Evolutionary conservation across 1,139 yeast species (phyloP).

Genomic region (Kazachstania sp.): DNA sequence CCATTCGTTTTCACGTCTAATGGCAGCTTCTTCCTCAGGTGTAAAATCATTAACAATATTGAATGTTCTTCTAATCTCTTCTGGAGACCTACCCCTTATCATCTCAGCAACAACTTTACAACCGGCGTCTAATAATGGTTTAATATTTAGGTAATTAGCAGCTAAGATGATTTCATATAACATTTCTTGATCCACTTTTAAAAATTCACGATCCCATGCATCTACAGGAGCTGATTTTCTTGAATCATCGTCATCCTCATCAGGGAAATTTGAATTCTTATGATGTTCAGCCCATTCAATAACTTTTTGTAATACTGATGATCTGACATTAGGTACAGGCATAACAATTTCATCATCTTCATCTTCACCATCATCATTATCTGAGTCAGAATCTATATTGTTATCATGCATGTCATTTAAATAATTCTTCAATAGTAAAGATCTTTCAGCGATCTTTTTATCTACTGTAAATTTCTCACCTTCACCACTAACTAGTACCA

Average conservation of each 20-base stretch:
- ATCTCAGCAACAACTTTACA: constrained; percentile 97
- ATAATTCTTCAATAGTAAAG: constrained; percentile 83
- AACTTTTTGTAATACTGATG: constrained; percentile 81
- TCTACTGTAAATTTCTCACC: constrained; percentile 69
- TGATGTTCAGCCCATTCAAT: constrained; percentile 98
- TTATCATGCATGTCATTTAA: constrained; percentile 67
- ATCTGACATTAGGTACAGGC: constrained; percentile 86
- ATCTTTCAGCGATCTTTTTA: constrained; percentile 80
- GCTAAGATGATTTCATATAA: constrained; percentile 92
- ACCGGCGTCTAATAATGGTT: constrained; percentile 88
- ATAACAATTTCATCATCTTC: constrained; percentile 67
- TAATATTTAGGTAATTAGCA: constrained; percentile 89
- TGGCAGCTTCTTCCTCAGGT: constrained; percentile 97
- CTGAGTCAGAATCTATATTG: constrained; percentile 33
- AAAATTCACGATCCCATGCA: constrained; percentile 94
- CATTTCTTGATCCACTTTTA: constrained; percentile 97
- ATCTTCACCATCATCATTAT: constrained; percentile 25
- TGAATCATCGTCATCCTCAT: constrained; percentile 71
- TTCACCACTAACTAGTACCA: constrained; percentile 62
- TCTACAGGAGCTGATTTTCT: constrained; percentile 80
- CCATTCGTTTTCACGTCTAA: constrained; percentile 97
- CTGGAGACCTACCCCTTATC: constrained; percentile 95
- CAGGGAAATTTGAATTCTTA: constrained; percentile 72
- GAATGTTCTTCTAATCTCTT: constrained; percentile 91
- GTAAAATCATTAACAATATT: constrained; percentile 94